Percentiles rank a stretch among this genome's conserved stretches.
Conservation (phyloP, 129 eudicot genomes). For the Calendula officinalis region DNA sequence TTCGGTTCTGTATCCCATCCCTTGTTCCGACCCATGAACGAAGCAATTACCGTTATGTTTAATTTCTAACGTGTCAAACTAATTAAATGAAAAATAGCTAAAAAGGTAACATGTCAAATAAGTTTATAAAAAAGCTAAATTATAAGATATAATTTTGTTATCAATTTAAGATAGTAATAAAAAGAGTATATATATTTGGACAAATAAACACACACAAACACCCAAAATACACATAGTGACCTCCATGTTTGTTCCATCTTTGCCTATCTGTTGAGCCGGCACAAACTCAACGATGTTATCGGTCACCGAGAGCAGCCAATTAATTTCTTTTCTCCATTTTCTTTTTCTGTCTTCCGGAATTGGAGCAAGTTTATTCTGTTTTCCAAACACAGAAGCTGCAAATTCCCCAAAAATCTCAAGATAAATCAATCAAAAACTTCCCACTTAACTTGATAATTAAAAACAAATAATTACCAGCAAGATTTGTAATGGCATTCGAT, state of each 20-base stretch:
- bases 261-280: constrained; percentile 61
- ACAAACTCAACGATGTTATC: constrained; percentile 79
- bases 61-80: background rate
- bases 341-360: constrained; percentile 55
- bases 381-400: constrained; percentile 91
- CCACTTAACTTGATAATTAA: background rate
- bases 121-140: background rate
- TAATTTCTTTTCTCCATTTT: constrained; percentile 77
- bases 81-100: background rate
- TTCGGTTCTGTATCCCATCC: too few relatives aligned
- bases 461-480: constrained; percentile 54
- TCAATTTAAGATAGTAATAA: too few relatives aligned
- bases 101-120: background rate
- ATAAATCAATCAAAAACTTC: constrained; percentile 25
- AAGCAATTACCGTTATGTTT: background rate
- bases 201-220: background rate
- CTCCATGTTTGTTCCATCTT: constrained; percentile 85
- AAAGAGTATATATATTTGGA: background rate
- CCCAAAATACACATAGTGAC: constrained; percentile 30
- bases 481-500: constrained; percentile 87
- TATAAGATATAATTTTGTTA: too few relatives aligned
- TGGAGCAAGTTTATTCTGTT: constrained; percentile 66
- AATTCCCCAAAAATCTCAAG: constrained; percentile 23
- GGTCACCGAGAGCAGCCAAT: constrained; percentile 80
- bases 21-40: background rate